Conservation (phyloP, 495 filamentous ascomycete genomes). For the Trichoderma virens region DNA sequence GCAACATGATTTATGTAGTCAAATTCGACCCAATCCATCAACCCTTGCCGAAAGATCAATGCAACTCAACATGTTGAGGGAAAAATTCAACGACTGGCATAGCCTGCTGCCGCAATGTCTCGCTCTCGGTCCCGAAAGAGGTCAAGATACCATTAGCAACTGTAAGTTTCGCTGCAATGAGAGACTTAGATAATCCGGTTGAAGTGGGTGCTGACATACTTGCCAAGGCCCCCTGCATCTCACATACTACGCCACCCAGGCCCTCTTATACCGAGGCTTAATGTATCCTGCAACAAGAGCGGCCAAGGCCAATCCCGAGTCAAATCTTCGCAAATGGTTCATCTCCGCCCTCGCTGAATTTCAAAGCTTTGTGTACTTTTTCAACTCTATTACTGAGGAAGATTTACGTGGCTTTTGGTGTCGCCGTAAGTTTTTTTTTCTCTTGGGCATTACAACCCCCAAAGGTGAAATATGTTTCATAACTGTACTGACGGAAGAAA, state of each 20-base stretch:
- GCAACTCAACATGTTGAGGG: not conserved
- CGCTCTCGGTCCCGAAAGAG: not conserved
- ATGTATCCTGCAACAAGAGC: constrained; percentile 4
- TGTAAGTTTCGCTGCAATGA: not conserved
- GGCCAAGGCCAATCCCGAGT: constrained; percentile 1
- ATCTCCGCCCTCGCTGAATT: not conserved
- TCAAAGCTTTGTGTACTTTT: not conserved
- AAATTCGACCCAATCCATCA: not conserved
- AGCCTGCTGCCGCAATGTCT: not conserved
- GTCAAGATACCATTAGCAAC: not conserved
- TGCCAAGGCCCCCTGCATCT: not conserved
- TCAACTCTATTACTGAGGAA: not conserved
- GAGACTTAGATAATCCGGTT: no score
- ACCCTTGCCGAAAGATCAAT: not conserved
- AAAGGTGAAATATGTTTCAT: not conserved
- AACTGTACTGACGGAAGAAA: not conserved
- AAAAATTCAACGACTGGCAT: not conserved
- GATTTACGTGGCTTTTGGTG: constrained; percentile 4
- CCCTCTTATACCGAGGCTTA: not conserved
- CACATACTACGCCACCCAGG: not conserved
- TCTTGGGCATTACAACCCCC: no score
- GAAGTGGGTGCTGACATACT: not conserved
- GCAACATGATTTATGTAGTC: not conserved
- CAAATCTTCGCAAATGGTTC: constrained; percentile 1
- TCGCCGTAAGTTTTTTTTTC: not conserved